Evolutionary conservation across 140 eudicot genomes (phyloP).

Genomic region (Ambrosia hybrid): DNA sequence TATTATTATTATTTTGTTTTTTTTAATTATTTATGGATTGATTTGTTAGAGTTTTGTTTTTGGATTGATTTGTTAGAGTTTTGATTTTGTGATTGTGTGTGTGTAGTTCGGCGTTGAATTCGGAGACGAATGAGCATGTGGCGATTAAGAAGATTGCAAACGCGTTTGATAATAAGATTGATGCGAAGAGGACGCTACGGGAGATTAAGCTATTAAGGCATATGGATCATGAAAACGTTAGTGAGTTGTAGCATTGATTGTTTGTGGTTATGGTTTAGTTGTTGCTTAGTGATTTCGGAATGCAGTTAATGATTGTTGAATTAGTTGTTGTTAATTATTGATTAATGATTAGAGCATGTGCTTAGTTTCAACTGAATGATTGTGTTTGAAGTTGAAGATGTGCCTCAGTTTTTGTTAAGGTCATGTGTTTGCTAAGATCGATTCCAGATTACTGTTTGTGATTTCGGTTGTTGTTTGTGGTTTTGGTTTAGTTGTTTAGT

Average conservation of each 20-base stretch:
- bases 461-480: not conserved
- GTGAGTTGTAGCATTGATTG: constrained; percentile 38
- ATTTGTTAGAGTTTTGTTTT: not conserved
- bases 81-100: not conserved
- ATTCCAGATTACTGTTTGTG: not conserved
- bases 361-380: constrained; percentile 4
- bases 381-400: not conserved
- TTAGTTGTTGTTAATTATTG: not conserved
- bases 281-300: not conserved
- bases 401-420: too few species aligned
- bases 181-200: constrained; percentile 84
- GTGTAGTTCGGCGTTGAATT: constrained; percentile 78
- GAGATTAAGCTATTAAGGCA: constrained; percentile 94
- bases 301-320: constrained; percentile 5
- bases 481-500: too few species aligned
- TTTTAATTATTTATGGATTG: not conserved
- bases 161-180: constrained; percentile 83
- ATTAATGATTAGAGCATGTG: constrained; percentile 5
- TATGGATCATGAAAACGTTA: constrained; percentile 96
- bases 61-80: not conserved
- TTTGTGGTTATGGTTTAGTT: not conserved
- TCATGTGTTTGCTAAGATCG: too few species aligned
- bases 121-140: constrained; percentile 94
- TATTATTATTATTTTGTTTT: not conserved
- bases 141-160: constrained; percentile 93